Conservation (phyloP, 345 rosid species). For the Fremontodendron californicum region DNA sequence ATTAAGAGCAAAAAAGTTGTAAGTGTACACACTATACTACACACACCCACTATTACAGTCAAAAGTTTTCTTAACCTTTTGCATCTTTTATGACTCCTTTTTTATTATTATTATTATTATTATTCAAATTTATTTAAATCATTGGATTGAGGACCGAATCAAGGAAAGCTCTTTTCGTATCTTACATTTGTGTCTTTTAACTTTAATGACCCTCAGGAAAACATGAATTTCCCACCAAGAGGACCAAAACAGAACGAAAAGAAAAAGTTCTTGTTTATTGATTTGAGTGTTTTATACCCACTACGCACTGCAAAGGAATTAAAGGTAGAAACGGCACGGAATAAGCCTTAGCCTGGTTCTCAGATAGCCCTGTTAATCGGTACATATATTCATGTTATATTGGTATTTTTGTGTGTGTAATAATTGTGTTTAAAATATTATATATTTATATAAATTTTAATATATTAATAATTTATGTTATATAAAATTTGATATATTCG, state of each 20-base stretch:
- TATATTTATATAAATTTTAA: too few species aligned
- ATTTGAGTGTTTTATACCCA: constrained; percentile 17
- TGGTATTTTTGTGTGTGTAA: too few species aligned
- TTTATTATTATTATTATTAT: background rate
- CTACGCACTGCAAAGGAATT: background rate
- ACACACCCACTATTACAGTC: constrained; percentile 29
- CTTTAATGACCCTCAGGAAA: background rate
- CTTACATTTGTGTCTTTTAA: constrained; percentile 21
- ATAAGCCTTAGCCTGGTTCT: background rate
- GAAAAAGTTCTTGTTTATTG: background rate
- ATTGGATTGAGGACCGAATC: constrained; percentile 36
- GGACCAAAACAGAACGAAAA: background rate
- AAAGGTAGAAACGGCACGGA: background rate
- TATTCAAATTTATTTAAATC: constrained; percentile 11
- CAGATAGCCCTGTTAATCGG: too few species aligned
- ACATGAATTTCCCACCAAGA: constrained; percentile 16
- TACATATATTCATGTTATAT: too few species aligned
- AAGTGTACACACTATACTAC: background rate
- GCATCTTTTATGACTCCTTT: constrained; percentile 27
- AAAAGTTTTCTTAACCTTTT: constrained; percentile 36
- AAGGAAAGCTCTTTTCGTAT: constrained; percentile 32
- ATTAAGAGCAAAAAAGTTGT: constrained; percentile 4
- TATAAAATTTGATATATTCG: too few species aligned
- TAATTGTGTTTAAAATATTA: too few species aligned
- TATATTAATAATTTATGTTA: too few species aligned